Evolutionary conservation across 257 asterid species (phyloP).

Genomic region (Haberlea rhodopensis): DNA sequence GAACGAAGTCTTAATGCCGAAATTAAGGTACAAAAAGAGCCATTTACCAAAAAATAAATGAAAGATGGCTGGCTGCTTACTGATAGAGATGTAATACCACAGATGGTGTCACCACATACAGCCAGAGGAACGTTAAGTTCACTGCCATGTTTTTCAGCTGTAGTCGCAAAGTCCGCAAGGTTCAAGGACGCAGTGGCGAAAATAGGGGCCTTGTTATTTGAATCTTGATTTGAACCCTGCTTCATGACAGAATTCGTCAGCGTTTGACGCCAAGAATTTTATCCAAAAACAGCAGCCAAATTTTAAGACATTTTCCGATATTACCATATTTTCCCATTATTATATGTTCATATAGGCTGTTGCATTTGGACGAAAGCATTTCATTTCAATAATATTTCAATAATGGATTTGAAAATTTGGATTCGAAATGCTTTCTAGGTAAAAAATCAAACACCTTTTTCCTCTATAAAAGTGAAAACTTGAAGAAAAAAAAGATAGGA

Average conservation of each 20-base stretch:
- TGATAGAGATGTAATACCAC: conserved; percentile 33
- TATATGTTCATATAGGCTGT: no score
- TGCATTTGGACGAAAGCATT: no score
- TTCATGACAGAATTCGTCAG: conserved; percentile 15
- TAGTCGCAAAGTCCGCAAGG: conserved; percentile 50
- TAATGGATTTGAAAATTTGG: no score
- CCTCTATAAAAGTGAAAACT: background rate
- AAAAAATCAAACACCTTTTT: background rate
- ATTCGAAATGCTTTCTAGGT: no score
- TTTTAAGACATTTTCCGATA: no score
- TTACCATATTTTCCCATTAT: no score
- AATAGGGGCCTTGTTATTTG: conserved; percentile 37
- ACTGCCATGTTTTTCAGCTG: conserved; percentile 32
- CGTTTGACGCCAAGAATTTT: no score
- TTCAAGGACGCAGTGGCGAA: conserved; percentile 48
- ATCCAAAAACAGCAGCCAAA: background rate
- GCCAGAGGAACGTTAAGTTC: conserved; percentile 48
- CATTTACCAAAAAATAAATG: no score
- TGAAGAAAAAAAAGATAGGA: background rate
- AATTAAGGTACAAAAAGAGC: background rate
- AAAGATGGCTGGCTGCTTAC: conserved; percentile 38
- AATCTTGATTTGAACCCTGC: conserved; percentile 44
- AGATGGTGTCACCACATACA: conserved; percentile 15
- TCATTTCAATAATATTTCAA: no score
- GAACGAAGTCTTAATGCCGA: background rate